Base-by-base conservation (phyloP, 2,329 filamentous ascomycete species). In the Lecanicillium sp. region DNA sequence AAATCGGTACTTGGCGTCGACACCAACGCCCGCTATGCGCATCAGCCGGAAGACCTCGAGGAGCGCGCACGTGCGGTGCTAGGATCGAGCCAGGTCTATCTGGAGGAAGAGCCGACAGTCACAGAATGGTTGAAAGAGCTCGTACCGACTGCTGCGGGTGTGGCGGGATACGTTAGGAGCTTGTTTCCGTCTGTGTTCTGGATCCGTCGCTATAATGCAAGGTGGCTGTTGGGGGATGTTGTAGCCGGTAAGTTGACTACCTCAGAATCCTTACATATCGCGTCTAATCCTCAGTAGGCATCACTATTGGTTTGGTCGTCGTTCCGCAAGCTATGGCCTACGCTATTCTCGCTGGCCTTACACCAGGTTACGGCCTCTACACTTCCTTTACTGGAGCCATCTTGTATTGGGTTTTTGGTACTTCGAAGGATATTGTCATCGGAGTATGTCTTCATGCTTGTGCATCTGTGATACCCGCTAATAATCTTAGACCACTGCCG, bases 401-500 rank as follows among this genome's bases (percentile, higher is more conserved):
- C 44, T 73, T 89, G 44, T 91, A 91, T 67, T 90, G 86, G 86
- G 78, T 88, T 49, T 90, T 90, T 60, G 87, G 85, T 29, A 90
- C 86, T 0, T 90, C 87, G 7, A 90, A 90, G 60, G 87, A 91
- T 62, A 90, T 91, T 61, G 88, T 86, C 9, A 90, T 90, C 50
- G 86, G 86, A 21, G 71, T 73, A 62, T 32, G 69, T 55, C 11
- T 2, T 10, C 1, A 12, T 11, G 4, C 2, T 32, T 5, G 7
- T n/a, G 3, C 4, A 0, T 7, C n/a, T 14, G 2, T 1, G 19
- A 27, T 9, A 12, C 1, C 1, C 10, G 19, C 46, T 55, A 40
- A 62, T 50, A 3, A 3, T 48, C 3, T 45, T 76, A 73, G 83
- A 86, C 74, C 29, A 74, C 73, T 3, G 73, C 74, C 12, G 69